Conservation (phyloP, 495 filamentous ascomycete genomes). For the Aspergillus bridgeri region DNA sequence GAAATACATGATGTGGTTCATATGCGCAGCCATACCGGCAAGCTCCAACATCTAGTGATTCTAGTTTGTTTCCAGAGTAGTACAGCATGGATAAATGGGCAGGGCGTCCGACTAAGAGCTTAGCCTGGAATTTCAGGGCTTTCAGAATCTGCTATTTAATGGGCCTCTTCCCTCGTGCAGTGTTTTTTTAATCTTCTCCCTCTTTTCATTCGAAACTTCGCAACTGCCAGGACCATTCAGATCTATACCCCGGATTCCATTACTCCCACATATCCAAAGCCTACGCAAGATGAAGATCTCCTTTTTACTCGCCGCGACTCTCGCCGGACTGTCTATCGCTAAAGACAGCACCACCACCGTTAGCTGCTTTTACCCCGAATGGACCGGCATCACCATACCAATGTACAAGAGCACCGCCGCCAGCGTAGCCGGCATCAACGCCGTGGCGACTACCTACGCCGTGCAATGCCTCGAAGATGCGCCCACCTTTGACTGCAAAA, state of each 20-base stretch:
- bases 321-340: slow-evolving; percentile 6
- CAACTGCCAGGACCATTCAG: neutral
- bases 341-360: slow-evolving; percentile 15
- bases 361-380: neutral
- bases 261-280: no score
- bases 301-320: neutral
- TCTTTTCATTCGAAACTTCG: neutral
- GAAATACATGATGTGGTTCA: no score
- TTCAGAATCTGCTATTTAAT: neutral
- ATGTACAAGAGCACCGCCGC: slow-evolving; percentile 20
- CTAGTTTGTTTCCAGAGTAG: no score
- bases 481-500: slow-evolving; percentile 16
- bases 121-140: neutral
- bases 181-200: neutral
- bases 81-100: neutral
- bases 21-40: no score
- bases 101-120: neutral
- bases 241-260: neutral
- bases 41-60: no score
- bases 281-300: neutral
- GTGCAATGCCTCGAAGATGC: slow-evolving; percentile 21
- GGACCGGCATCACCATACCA: neutral
- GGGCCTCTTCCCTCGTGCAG: neutral
- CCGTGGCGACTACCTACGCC: slow-evolving; percentile 26
- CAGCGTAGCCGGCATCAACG: slow-evolving; percentile 24